Percentiles rank a stretch among this genome's conserved stretches.
Evolutionary conservation across 2,329 filamentous ascomycete genomes (phyloP).

Genomic region (Pseudocercospora pini-densiflorae): DNA sequence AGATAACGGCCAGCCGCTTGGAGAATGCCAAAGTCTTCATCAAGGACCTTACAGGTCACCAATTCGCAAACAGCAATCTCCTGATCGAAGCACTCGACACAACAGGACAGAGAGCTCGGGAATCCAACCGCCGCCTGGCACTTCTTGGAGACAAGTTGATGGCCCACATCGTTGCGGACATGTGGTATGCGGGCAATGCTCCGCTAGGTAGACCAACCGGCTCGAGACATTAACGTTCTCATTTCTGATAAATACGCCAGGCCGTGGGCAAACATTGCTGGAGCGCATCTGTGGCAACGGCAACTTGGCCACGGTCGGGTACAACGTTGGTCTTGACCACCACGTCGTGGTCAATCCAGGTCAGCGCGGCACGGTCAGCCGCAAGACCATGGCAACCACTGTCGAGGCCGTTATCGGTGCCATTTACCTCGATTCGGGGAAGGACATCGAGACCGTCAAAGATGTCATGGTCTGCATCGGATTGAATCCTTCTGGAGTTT

Average conservation of each 20-base stretch:
- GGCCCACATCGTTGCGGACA: constrained; percentile 18
- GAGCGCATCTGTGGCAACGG: constrained; percentile 1
- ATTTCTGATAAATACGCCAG: not conserved
- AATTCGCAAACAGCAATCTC: constrained; percentile 11
- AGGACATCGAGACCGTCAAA: constrained; percentile 4
- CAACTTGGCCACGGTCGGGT: not conserved
- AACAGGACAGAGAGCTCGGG: constrained; percentile 8
- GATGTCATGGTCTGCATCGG: constrained; percentile 1
- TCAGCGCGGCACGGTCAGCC: not conserved
- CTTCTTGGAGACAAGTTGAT: constrained; percentile 26
- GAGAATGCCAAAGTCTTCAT: constrained; percentile 3
- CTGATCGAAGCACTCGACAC: constrained; percentile 24
- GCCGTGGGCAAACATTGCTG: not conserved
- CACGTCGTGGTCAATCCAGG: constrained; percentile 1
- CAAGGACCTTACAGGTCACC: not conserved
- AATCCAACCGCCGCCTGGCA: constrained; percentile 27
- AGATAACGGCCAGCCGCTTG: constrained; percentile 40
- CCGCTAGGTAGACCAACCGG: constrained; percentile 13
- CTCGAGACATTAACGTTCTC: not conserved
- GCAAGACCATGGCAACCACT: constrained; percentile 5
- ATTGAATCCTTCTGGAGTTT: not conserved
- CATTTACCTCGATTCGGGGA: not conserved
- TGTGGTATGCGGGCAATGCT: constrained; percentile 23
- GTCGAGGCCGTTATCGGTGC: constrained; percentile 7
- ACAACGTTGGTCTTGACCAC: not conserved